Evolutionary conservation across 345 rosid genomes (phyloP).

Genomic region (Populus nigra): DNA sequence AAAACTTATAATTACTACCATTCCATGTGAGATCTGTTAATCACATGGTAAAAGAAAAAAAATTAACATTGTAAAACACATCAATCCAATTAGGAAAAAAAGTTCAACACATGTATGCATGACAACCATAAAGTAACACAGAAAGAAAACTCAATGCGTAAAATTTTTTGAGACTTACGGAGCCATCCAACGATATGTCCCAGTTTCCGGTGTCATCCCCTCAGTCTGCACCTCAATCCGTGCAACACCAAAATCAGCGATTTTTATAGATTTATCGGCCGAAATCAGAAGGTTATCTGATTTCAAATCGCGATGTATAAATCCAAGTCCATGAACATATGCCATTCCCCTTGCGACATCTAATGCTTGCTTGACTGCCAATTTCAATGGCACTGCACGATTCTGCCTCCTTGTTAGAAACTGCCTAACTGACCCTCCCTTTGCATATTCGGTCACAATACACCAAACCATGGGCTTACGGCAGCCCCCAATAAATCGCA

Average conservation of each 20-base stretch:
- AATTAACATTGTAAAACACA: not conserved
- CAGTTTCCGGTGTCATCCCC: conserved; percentile 37
- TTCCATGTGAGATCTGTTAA: not conserved
- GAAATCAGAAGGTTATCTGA: conserved; percentile 32
- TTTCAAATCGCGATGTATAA: conserved; percentile 30
- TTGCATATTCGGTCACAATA: conserved; percentile 33
- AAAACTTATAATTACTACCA: not conserved
- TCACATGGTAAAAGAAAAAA: not conserved
- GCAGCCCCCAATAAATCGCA: conserved; percentile 31
- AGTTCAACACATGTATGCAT: not conserved
- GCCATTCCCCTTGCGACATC: conserved; percentile 37
- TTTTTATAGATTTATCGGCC: conserved; percentile 27
- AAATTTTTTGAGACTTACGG: conserved; percentile 20
- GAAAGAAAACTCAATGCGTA: not conserved
- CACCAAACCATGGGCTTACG: conserved; percentile 36
- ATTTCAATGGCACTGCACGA: conserved; percentile 30
- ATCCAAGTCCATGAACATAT: conserved; percentile 27
- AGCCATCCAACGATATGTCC: conserved; percentile 38
- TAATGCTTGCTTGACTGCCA: conserved; percentile 36
- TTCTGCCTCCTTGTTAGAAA: conserved; percentile 21
- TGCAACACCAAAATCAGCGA: conserved; percentile 35
- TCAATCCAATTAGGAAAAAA: not conserved
- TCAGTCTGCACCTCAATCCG: conserved; percentile 40
- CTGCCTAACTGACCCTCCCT: conserved; percentile 33
- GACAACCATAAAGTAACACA: not conserved